phyloP scores from a whole-genome alignment of 1,284 basidiomycete species.

The Lentinula novae-zelandiae region DNA sequence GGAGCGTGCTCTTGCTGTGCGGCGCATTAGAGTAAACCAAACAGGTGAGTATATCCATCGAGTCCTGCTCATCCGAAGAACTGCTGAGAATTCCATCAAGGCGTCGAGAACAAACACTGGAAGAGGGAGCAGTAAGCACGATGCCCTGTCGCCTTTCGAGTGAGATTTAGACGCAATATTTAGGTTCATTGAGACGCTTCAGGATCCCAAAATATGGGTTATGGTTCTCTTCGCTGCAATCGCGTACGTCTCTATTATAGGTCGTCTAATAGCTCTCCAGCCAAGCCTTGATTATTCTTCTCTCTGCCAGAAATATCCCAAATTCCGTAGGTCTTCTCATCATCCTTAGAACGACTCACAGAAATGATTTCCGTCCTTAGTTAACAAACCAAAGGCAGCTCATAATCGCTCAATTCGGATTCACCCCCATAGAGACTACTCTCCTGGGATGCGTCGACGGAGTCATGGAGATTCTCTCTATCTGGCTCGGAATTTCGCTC shows the following conservation, averaged over 20 bases:
- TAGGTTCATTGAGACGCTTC: constrained; percentile 14
- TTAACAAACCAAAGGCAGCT: constrained; percentile 75
- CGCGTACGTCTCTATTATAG: constrained; percentile 5
- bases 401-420: constrained; percentile 74
- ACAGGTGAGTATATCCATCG: constrained; percentile 34
- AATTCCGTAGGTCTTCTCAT: constrained; percentile 30
- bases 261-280: background rate
- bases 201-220: constrained; percentile 14
- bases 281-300: background rate
- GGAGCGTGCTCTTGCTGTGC: constrained; percentile 63
- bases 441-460: constrained; percentile 76
- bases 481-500: constrained; percentile 55
- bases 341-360: background rate
- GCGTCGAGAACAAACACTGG: constrained; percentile 73
- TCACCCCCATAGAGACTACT: constrained; percentile 66
- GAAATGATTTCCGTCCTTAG: constrained; percentile 24
- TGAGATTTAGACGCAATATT: background rate
- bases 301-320: constrained; percentile 41
- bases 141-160: background rate
- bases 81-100: background rate
- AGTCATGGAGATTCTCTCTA: constrained; percentile 63
- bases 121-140: constrained; percentile 60
- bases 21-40: constrained; percentile 67
- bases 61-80: background rate
- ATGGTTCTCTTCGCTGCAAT: constrained; percentile 14